Percentiles rank a stretch among this genome's conserved stretches.
Evolutionary conservation across 306 rosid species (phyloP).

Genomic region (Inga oerstediana): DNA sequence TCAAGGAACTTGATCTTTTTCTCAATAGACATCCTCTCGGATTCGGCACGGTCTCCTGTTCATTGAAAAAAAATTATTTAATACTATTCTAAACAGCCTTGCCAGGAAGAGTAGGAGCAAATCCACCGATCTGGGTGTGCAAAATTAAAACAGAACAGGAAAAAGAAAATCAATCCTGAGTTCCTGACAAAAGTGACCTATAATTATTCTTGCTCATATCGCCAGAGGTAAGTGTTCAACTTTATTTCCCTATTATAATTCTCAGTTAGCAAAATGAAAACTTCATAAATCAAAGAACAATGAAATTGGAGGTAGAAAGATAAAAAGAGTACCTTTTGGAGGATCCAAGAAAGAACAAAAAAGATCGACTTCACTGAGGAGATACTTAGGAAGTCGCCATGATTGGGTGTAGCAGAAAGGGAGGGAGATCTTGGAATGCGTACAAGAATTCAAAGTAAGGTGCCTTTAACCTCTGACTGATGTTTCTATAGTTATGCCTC

Average conservation of each 20-base stretch:
- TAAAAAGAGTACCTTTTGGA: conserved; percentile 36
- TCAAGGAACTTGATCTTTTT: conserved; percentile 15
- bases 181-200: not conserved
- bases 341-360: conserved; percentile 41
- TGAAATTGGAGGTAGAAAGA: not conserved
- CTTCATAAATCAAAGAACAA: not conserved
- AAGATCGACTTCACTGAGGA: conserved; percentile 47
- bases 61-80: not conserved
- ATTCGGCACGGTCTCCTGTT: not conserved
- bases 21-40: not conserved
- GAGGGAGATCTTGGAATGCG: conserved; percentile 23
- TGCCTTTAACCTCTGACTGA: not conserved
- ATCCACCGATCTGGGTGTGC: conserved; percentile 5
- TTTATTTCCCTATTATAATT: not conserved
- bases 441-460: not conserved
- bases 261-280: not conserved
- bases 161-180: not conserved
- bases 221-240: conserved; percentile 14
- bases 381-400: conserved; percentile 58
- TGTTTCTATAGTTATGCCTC: not conserved
- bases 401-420: conserved; percentile 8
- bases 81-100: not conserved
- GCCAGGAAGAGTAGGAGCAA: not conserved
- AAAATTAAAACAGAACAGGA: not conserved
- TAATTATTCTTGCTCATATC: not conserved